Evolutionary conservation across 2,329 filamentous ascomycete species (phyloP), one percentile per base, ranked within the genome.

Genomic region (Fusarium musae): DNA sequence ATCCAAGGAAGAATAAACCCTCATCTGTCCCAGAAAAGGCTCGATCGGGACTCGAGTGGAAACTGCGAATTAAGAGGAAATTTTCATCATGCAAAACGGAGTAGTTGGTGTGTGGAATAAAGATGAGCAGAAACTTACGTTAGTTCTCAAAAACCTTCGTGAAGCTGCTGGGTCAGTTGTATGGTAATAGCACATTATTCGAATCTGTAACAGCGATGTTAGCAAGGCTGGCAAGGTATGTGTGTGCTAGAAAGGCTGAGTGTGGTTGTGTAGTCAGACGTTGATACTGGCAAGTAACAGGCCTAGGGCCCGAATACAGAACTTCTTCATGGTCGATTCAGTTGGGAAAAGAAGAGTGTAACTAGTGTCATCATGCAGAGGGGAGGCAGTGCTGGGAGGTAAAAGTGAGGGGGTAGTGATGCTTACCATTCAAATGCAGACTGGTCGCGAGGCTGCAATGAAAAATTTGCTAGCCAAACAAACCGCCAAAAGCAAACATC

Each of bases 201-300:
- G 42, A 40, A 65, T 72, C 77, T 72, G 61, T 50, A 39, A 43
- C 64, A 66, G 60, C 60, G 63, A 66, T 52, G 69, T 78, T 77
- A 78, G 72, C 75, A 67, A 73, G 19, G 34, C 59, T 77, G 62
- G 49, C 57, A 47, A 44, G 23, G 26, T 40, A 63, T 32, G 44
- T 30, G 17, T 8, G 16, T 63, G 44, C 49, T 43, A 59, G 39
- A 60, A 67, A 53, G 54, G 44, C n/a, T 44, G 61, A 43, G 61
- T 53, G 56, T 74, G 42, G 40, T 50, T 50, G 61, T 76, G 72
- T 73, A 78, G 78, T 94, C 93, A 94, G 93, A 93, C 91, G 91
- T 88, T 85, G 87, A 92, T 95, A 95, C 93, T 95, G 93, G 93
- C 93, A 93, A 95, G 93, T 95, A 95, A 92, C 93, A 93, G 91